Base-by-base conservation (phyloP, 345 rosid genomes). In the Schrenkiella parvula region DNA sequence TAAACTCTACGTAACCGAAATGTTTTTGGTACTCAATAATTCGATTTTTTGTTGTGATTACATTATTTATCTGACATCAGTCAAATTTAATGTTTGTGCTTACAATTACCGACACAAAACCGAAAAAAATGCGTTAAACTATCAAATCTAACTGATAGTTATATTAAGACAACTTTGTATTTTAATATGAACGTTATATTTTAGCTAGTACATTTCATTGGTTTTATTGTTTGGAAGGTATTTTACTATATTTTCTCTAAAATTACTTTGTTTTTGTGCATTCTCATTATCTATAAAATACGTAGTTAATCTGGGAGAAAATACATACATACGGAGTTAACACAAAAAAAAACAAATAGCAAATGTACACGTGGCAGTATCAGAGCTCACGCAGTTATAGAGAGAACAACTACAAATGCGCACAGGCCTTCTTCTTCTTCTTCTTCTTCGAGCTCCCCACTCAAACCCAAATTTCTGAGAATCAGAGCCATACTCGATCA, bases 371-470 rank as follows among this genome's bases (percentile, higher is more conserved):
- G 75, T 71, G 75, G 75, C 75, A 61, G 61, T 23, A 48, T 17
- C 41, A 5, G 13, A 29, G 67, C 31, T 17, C 0, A 60, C 22
- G 75, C 68, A 26, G 74, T 6, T 12, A 6, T 5, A 18, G 9
- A 48, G 50, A 70, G 75, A 71, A 50, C 32, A 38, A 38, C 53
- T 50, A 71, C 75, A 71, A 71, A 61, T 4, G 61, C 53, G 61
- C 61, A 71, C 4, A 39, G 9, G 52, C 10, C 52, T 19, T 17
- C 23, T 31, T 17, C 28, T 23, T 41, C 66, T 41, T 39, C 65
- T 18, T 43, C 73, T 31, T 68, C 65, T 21, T 56, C 46, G 28
- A 47, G 52, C 68, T 60, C 61, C n/a, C 10, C 1, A 71, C 58
- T 25, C 50, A 70, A 59, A 23, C 31, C 75, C 39, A 50, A 35